phyloP scores from a whole-genome alignment of 768 basidiomycete species.

The Pleurotus tuber-regium region DNA sequence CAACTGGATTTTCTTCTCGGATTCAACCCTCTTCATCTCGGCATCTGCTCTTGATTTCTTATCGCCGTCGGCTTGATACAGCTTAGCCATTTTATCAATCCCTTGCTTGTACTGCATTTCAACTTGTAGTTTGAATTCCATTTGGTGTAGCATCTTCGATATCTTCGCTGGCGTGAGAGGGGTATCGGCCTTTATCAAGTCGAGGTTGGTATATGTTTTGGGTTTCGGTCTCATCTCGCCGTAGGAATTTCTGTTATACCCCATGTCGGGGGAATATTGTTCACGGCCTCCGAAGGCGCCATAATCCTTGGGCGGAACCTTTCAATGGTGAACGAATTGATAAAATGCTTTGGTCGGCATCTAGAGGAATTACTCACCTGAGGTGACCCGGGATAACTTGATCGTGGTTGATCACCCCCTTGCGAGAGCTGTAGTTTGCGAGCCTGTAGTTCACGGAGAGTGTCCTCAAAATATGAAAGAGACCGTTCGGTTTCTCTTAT shows the following conservation, averaged over 20 bases:
- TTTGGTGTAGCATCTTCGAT: constrained; percentile 95
- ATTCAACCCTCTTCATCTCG: constrained; percentile 90
- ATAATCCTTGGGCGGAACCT: constrained; percentile 55
- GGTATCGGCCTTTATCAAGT: constrained; percentile 96
- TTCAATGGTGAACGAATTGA: constrained; percentile 12
- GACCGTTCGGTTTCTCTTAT: constrained; percentile 84
- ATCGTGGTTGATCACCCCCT: constrained; percentile 53
- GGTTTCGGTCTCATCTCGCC: constrained; percentile 41
- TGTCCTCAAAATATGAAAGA: constrained; percentile 84
- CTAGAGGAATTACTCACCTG: constrained; percentile 30
- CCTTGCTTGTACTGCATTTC: constrained; percentile 98
- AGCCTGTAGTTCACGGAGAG: constrained; percentile 76
- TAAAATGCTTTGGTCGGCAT: constrained; percentile 11
- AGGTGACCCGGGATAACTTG: constrained; percentile 40
- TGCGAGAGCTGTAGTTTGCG: constrained; percentile 67
- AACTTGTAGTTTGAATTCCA: constrained; percentile 98
- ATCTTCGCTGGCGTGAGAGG: constrained; percentile 96
- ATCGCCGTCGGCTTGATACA: constrained; percentile 96
- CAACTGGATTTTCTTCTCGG: constrained; percentile 94
- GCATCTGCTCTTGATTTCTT: constrained; percentile 93
- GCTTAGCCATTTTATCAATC: constrained; percentile 98
- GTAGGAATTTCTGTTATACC: constrained; percentile 18
- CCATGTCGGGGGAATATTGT: constrained; percentile 37
- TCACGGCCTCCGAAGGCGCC: constrained; percentile 36
- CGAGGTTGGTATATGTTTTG: constrained; percentile 80